Base-by-base conservation (phyloP, 2,329 filamentous ascomycete genomes). In the Scytalidium lignicola region DNA sequence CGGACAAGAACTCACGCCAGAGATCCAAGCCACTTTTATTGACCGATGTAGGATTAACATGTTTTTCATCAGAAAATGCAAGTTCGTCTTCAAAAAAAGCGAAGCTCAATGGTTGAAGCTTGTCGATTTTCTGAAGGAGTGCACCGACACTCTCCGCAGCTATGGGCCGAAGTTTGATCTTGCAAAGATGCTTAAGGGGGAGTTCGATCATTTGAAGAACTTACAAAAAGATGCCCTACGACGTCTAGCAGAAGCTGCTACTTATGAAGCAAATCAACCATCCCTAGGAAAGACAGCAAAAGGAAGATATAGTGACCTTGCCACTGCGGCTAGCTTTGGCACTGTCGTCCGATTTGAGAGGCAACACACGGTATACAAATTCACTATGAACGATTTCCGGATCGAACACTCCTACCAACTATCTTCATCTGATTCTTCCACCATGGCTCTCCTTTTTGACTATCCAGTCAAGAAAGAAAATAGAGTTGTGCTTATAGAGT, bases 401-500 rank as follows among this genome's bases (percentile, higher is more conserved):
- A 44, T 61, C 2, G 58, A 61, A 45, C 50, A 54, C 18, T 46
- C 55, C 1, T 61, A 61, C 40, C 41, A 53, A 5, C 39, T 60
- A 15, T 50, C 55, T 2, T 59, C 55, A 3, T 51, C 54, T n/a
- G 43, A 22, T 2, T 51, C 48, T 2, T 58, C 56, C 18, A 60
- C 57, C 3, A 61, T 61, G 57, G 58, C 58, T 17, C 43, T 61
- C 3, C 51, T 61, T 1, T 61, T 61, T 15, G 57, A 61, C 37
- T 61, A 61, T 43, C 58, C 58, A 2, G 54, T 57, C 3, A 47
- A 49, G 19, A 61, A 59, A 41, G 56, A 61, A 42, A 51, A 61
- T 42, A 52, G 58, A 13, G 57, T 61, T n/a, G 58, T 61, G 2
- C 44, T 61, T 7, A 58, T 61, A 19, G 58, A 61, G 43, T 59